Percentiles rank a stretch among this genome's conserved stretches.
Evolutionary conservation across 1,284 basidiomycete species (phyloP).

Genomic region (Peniophora sp.): DNA sequence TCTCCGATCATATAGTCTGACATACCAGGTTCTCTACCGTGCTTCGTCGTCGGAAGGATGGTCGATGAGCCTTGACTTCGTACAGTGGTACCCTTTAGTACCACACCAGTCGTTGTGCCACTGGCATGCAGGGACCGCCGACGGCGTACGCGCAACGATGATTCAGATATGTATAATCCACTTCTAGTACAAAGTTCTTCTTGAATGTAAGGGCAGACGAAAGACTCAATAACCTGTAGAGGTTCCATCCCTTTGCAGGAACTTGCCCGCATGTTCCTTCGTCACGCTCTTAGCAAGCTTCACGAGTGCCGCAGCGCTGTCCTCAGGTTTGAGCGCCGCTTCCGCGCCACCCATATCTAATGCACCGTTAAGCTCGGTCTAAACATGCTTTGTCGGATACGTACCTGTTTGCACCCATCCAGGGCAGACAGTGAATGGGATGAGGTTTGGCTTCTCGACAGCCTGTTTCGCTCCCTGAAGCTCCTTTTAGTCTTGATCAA

Average conservation of each 20-base stretch:
- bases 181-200: too few species aligned
- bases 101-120: too few species aligned
- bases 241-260: not conserved
- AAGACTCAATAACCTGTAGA: not conserved
- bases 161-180: too few species aligned
- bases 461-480: constrained; percentile 16
- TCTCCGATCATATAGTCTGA: too few species aligned
- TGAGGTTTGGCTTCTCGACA: constrained; percentile 13
- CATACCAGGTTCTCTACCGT: too few species aligned
- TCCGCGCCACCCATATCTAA: not conserved
- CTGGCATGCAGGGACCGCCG: too few species aligned
- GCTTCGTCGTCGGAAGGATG: too few species aligned
- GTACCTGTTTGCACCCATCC: constrained; percentile 17
- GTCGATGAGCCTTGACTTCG: too few species aligned
- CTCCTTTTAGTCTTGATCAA: not conserved
- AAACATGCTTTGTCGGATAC: not conserved
- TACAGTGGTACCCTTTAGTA: too few species aligned
- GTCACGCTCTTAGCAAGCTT: not conserved
- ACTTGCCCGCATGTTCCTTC: not conserved
- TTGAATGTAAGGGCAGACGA: too few species aligned
- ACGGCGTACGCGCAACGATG: too few species aligned
- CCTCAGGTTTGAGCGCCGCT: not conserved
- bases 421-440: constrained; percentile 14
- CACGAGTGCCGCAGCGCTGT: not conserved
- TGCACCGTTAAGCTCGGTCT: not conserved